These are phyloP conservation scores for Cicer arietinum DNA, from an alignment of 306 rosid species.

Conservation along the genomic window DNA sequence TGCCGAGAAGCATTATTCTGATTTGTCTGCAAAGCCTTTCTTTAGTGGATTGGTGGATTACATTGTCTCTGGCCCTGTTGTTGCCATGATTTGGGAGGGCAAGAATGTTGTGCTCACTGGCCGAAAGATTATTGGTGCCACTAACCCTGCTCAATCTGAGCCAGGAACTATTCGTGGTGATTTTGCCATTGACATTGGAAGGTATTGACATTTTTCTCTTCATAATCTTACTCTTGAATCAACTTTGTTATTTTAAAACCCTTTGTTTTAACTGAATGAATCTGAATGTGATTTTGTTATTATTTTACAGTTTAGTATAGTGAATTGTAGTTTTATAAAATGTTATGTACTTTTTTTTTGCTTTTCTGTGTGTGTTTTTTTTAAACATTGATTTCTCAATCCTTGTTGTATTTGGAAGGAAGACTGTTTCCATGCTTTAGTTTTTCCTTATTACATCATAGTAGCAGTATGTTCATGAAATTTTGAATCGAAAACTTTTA, in stretches of 20 bases:
- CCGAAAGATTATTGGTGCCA: constrained; percentile 91
- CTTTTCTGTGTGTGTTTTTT: not conserved
- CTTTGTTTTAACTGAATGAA: not conserved
- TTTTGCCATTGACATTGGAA: constrained; percentile 87
- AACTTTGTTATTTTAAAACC: not conserved
- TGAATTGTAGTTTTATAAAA: not conserved
- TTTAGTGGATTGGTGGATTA: constrained; percentile 85
- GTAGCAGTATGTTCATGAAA: not conserved
- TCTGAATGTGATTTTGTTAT: not conserved
- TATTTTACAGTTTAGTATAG: not conserved
- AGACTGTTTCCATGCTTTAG: not conserved
- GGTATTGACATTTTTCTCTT: constrained; percentile 47
- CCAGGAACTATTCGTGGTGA: constrained; percentile 97
- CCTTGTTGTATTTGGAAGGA: not conserved
- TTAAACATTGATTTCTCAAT: not conserved
- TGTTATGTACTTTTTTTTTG: not conserved
- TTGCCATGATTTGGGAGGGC: constrained; percentile 99
- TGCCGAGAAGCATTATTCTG: constrained; percentile 90
- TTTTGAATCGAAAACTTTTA: not conserved
- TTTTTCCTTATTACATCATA: not conserved
- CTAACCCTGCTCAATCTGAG: constrained; percentile 84
- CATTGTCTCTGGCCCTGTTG: constrained; percentile 91
- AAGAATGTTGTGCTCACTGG: constrained; percentile 80
- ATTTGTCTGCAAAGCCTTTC: constrained; percentile 92
- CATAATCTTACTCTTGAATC: not conserved